A percentile compares a stretch with the other conserved stretches of the same genome.
Evolutionary conservation across 805 yeast genomes (phyloP).

Genomic region (Starmerella davenportii): DNA sequence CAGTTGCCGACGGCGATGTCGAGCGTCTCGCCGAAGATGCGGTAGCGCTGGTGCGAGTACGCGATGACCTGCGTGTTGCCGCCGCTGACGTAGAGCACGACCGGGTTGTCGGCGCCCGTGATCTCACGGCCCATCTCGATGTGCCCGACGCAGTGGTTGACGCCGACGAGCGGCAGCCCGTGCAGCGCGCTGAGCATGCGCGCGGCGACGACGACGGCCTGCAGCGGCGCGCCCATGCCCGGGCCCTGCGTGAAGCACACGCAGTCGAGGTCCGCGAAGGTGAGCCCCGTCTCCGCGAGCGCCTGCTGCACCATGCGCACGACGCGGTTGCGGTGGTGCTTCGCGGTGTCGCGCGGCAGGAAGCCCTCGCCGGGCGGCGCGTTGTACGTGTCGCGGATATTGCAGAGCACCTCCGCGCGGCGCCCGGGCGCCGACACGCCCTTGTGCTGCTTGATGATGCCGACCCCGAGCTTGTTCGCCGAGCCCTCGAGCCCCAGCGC

Average conservation of each 20-base stretch:
- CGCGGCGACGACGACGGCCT: constrained; percentile 83
- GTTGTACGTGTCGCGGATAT: constrained; percentile 82
- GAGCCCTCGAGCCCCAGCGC: constrained; percentile 94
- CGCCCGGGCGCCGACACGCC: constrained; percentile 42
- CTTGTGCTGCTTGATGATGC: constrained; percentile 57
- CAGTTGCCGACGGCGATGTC: constrained; percentile 98
- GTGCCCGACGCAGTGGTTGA: constrained; percentile 94
- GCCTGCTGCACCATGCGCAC: constrained; percentile 57
- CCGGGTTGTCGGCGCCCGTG: constrained; percentile 95
- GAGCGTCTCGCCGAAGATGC: constrained; percentile 97
- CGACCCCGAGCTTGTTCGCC: constrained; percentile 91
- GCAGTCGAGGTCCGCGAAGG: constrained; percentile 25
- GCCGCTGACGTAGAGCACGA: constrained; percentile 90
- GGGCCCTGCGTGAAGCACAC: constrained; percentile 96
- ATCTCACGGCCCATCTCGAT: constrained; percentile 98
- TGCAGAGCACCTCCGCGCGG: constrained; percentile 62
- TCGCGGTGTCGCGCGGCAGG: constrained; percentile 86
- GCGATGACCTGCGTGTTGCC: constrained; percentile 98
- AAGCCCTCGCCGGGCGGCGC: constrained; percentile 99
- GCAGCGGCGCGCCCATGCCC: constrained; percentile 98
- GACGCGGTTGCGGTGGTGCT: constrained; percentile 93
- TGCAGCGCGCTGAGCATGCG: constrained; percentile 66
- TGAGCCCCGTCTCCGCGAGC: constrained; percentile 39
- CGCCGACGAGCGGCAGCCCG: constrained; percentile 77
- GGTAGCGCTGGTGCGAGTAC: constrained; percentile 76